Evolutionary conservation across 2,329 filamentous ascomycete species (phyloP).

Genomic region (Cyanodermella asteris): DNA sequence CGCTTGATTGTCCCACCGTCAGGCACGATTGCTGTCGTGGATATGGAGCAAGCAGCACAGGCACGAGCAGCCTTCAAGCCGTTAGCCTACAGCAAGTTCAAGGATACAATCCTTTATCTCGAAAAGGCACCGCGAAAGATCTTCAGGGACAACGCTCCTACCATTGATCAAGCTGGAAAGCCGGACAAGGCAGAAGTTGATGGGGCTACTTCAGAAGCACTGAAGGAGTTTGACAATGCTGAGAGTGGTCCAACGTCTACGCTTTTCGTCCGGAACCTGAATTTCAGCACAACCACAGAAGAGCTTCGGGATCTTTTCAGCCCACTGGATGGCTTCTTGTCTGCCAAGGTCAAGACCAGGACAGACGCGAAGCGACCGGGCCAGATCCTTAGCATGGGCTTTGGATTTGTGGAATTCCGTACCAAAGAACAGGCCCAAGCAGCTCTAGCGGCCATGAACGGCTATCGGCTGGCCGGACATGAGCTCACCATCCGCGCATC

Average conservation of each 20-base stretch:
- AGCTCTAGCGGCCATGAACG: conserved; percentile 70
- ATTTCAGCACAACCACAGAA: conserved; percentile 67
- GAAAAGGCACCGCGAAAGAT: conserved; percentile 81
- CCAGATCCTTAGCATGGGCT: conserved; percentile 85
- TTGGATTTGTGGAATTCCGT: conserved; percentile 80
- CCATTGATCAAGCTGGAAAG: conserved; percentile 9
- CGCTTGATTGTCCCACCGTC: conserved; percentile 79
- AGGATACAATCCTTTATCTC: conserved; percentile 75
- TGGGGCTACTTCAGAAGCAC: conserved; percentile 44
- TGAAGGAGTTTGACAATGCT: conserved; percentile 31
- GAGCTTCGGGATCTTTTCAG: conserved; percentile 57
- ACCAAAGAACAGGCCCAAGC: conserved; percentile 56
- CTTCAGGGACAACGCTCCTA: conserved; percentile 28
- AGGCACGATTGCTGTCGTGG: conserved; percentile 82
- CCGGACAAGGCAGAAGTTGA: conserved; percentile 22
- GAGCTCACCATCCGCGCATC: conserved; percentile 67
- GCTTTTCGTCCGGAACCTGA: conserved; percentile 81
- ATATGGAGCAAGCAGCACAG: conserved; percentile 59
- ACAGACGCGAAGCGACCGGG: conserved; percentile 76
- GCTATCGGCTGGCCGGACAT: conserved; percentile 68
- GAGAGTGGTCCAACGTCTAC: conserved; percentile 44
- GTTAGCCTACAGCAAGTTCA: conserved; percentile 74
- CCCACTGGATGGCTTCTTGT: conserved; percentile 68
- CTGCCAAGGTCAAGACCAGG: conserved; percentile 81
- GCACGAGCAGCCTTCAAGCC: conserved; percentile 66